Percentiles rank a stretch among this genome's conserved stretches.
Conservation (phyloP, 192 early-diverging fungal species). For the Coemansia sp. region DNA sequence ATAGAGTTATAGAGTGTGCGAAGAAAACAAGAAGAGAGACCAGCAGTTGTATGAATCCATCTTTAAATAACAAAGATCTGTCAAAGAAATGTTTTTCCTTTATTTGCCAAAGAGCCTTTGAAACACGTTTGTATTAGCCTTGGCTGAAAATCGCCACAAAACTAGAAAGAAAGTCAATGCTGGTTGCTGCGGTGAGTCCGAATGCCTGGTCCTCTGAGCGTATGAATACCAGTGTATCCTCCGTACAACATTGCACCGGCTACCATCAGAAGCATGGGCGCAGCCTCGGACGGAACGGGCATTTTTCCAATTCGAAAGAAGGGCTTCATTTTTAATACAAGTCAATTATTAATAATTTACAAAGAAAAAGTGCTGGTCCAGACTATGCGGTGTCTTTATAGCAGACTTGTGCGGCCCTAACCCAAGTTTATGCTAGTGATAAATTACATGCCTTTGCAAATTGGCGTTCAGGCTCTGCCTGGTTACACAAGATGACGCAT, state of each 20-base stretch:
- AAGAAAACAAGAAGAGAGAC: too few species aligned
- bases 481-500: neutral
- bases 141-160: neutral
- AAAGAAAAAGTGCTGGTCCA: neutral
- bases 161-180: slow-evolving; percentile 6
- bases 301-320: slow-evolving; percentile 29
- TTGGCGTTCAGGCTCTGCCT: neutral
- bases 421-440: neutral
- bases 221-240: slow-evolving; percentile 20
- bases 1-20: too few species aligned
- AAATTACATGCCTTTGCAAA: neutral
- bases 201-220: slow-evolving; percentile 13
- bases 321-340: neutral
- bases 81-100: too few species aligned
- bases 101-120: neutral
- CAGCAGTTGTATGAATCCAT: too few species aligned
- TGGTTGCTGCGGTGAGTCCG: slow-evolving; percentile 30
- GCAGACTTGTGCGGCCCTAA: neutral
- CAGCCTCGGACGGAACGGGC: slow-evolving; percentile 15
- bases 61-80: too few species aligned
- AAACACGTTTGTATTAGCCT: neutral
- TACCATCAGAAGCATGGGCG: slow-evolving; percentile 10
- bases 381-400: neutral
- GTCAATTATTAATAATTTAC: neutral
- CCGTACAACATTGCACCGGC: slow-evolving; percentile 15